Evolutionary conservation across 2,329 filamentous ascomycete genomes (phyloP).

Genomic region (Sphaerostilbella broomeana): DNA sequence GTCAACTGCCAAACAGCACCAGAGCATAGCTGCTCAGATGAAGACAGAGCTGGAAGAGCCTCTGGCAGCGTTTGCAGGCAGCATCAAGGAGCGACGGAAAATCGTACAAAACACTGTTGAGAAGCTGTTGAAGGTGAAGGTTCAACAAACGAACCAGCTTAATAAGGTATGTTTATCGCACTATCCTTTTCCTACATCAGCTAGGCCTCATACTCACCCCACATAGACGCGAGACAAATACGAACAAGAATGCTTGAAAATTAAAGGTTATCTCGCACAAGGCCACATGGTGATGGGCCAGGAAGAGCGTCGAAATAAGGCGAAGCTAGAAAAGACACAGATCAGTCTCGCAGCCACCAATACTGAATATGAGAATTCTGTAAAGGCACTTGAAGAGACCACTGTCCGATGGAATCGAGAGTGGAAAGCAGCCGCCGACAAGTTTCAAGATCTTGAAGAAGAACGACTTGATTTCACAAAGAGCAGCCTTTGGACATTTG

Average conservation of each 20-base stretch:
- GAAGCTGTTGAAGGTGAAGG: constrained; percentile 87
- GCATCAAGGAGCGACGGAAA: constrained; percentile 93
- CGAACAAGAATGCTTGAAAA: constrained; percentile 95
- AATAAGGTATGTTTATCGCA: constrained; percentile 64
- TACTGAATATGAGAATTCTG: constrained; percentile 84
- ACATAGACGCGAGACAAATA: constrained; percentile 78
- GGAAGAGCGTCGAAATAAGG: constrained; percentile 97
- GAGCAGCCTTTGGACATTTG: constrained; percentile 95
- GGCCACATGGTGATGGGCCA: constrained; percentile 99
- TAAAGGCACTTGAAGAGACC: constrained; percentile 91
- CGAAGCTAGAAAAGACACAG: constrained; percentile 97
- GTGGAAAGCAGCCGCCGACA: constrained; percentile 96
- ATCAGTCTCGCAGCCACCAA: constrained; percentile 89
- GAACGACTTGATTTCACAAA: constrained; percentile 96
- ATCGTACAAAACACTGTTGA: constrained; percentile 93
- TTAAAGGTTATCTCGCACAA: constrained; percentile 96
- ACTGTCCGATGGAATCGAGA: constrained; percentile 95
- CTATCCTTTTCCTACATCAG: not conserved
- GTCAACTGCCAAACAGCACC: constrained; percentile 88
- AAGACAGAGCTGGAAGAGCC: constrained; percentile 94
- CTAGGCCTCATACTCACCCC: not conserved
- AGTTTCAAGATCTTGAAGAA: constrained; percentile 98
- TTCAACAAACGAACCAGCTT: constrained; percentile 80
- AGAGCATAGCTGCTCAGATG: constrained; percentile 87
- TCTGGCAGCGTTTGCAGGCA: constrained; percentile 81